These are phyloP conservation scores for Neofusicoccum kwambonambiense DNA, from an alignment of 2,329 filamentous ascomycete species.

Conservation along the genomic window DNA sequence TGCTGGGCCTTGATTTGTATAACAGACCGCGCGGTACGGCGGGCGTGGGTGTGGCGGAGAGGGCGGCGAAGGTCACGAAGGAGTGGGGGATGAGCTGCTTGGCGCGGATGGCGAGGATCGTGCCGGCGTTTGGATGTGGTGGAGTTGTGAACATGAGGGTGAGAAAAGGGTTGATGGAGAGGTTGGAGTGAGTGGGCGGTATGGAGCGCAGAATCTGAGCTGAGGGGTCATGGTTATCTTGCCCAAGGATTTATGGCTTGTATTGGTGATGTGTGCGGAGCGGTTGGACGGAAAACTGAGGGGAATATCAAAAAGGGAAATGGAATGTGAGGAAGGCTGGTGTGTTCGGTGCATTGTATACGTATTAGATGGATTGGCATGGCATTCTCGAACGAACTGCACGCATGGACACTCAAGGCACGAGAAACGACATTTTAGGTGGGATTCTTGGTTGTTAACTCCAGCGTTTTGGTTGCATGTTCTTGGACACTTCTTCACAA, in stretches of 20 bases:
- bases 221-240: too few relatives aligned
- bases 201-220: too few relatives aligned
- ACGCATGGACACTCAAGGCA: background rate
- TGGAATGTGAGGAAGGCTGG: too few relatives aligned
- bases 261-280: too few relatives aligned
- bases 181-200: slow-evolving; percentile 24
- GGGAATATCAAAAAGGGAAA: background rate
- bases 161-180: slow-evolving; percentile 64
- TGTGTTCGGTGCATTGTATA: background rate
- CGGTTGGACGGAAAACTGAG: too few relatives aligned
- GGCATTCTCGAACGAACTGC: background rate
- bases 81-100: slow-evolving; percentile 74
- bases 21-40: slow-evolving; percentile 55
- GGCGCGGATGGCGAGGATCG: slow-evolving; percentile 78
- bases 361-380: background rate
- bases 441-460: background rate
- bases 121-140: slow-evolving; percentile 85
- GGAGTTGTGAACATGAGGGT: slow-evolving; percentile 81
- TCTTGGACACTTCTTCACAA: background rate
- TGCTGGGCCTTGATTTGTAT: slow-evolving; percentile 83
- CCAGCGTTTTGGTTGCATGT: background rate
- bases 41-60: slow-evolving; percentile 54
- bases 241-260: too few relatives aligned
- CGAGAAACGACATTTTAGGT: background rate
- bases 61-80: slow-evolving; percentile 64